phyloP scores from a whole-genome alignment of 352 stramenopile species.

The Blastocystis hominis region DNA sequence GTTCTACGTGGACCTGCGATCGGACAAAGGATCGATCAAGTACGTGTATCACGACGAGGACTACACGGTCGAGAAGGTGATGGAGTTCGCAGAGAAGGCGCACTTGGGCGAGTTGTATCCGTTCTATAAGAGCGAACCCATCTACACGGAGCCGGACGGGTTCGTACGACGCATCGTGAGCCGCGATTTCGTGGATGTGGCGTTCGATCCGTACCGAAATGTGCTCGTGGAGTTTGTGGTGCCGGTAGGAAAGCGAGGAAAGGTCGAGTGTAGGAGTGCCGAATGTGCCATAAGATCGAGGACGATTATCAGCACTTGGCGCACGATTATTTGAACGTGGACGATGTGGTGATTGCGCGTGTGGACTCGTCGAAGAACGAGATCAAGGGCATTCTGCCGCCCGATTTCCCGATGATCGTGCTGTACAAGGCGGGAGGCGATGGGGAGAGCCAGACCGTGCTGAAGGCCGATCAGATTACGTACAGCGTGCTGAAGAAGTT shows the following conservation, averaged over 20 bases:
- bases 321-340: background rate
- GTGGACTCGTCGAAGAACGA: conserved; percentile 26
- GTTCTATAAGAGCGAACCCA: conserved; percentile 11
- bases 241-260: background rate
- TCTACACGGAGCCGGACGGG: conserved; percentile 19
- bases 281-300: conserved; percentile 6
- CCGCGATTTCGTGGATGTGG: conserved; percentile 29
- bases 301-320: conserved; percentile 41
- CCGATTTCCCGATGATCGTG: conserved; percentile 2
- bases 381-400: background rate
- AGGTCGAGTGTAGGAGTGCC: background rate
- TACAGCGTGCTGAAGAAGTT: conserved; percentile 19
- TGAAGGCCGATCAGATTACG: background rate
- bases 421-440: conserved; percentile 19
- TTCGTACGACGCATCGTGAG: conserved; percentile 23
- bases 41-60: conserved; percentile 27
- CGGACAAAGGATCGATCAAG: background rate
- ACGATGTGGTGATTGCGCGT: conserved; percentile 47
- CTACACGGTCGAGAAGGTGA: background rate
- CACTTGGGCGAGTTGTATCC: background rate
- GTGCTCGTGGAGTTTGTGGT: conserved; percentile 54
- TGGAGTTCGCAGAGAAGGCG: background rate
- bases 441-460: background rate
- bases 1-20: conserved; percentile 15
- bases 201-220: conserved; percentile 11